Evolutionary conservation across 2,329 filamentous ascomycete genomes (phyloP).

Genomic region (Tolypocladium tundrense): DNA sequence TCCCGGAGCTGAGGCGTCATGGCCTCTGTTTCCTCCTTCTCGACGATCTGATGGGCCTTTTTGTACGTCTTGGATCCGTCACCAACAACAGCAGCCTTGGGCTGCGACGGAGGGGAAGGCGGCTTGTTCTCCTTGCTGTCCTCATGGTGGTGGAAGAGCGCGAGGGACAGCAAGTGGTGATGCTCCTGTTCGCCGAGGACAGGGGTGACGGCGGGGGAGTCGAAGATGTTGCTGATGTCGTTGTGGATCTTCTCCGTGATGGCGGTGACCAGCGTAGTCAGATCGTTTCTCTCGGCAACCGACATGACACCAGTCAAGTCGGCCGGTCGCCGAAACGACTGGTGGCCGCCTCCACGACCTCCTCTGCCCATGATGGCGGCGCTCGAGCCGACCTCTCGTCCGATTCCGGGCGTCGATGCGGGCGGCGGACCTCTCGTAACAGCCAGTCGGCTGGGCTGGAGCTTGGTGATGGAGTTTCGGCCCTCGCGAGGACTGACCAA

Average conservation of each 20-base stretch:
- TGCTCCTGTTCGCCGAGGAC: constrained; percentile 18
- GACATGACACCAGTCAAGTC: constrained; percentile 41
- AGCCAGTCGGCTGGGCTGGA: background rate
- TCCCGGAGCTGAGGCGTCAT: constrained; percentile 44
- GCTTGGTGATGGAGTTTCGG: background rate
- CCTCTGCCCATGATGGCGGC: constrained; percentile 27
- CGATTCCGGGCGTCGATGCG: background rate
- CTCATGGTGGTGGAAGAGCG: constrained; percentile 14
- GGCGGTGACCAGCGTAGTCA: constrained; percentile 38
- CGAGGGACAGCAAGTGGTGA: constrained; percentile 24
- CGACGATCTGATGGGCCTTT: constrained; percentile 17
- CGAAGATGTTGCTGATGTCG: constrained; percentile 41
- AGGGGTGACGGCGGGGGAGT: constrained; percentile 28
- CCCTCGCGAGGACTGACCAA: background rate
- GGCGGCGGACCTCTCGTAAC: background rate
- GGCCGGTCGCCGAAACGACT: constrained; percentile 30
- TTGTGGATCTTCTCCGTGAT: constrained; percentile 46
- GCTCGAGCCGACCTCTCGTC: background rate
- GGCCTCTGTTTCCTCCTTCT: constrained; percentile 21
- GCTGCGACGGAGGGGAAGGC: constrained; percentile 2
- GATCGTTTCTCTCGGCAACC: constrained; percentile 37
- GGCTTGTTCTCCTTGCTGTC: constrained; percentile 12
- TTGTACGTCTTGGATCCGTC: constrained; percentile 10
- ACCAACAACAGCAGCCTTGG: background rate
- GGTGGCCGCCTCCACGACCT: constrained; percentile 21